Percentiles rank a stretch among this genome's conserved stretches.
Evolutionary conservation across 2,329 filamentous ascomycete genomes (phyloP).

Genomic region (Fusarium buxicola): DNA sequence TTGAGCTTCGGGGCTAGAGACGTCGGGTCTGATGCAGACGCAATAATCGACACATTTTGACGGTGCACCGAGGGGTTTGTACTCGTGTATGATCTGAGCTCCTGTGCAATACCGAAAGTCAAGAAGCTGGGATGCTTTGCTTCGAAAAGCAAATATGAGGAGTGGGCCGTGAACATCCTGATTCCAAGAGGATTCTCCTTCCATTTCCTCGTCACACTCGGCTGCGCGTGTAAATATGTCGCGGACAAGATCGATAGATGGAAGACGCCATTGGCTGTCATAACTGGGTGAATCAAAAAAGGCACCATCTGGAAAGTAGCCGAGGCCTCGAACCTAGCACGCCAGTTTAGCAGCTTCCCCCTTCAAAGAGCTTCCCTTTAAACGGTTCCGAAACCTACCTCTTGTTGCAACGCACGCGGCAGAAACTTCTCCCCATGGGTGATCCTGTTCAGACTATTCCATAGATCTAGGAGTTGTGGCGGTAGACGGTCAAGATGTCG

Average conservation of each 20-base stretch:
- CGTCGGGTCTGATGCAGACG: neutral
- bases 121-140: neutral
- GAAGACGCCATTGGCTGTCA: neutral
- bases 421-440: neutral
- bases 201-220: conserved; percentile 3
- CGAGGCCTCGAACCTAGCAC: neutral
- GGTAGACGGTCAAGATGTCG: neutral
- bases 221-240: neutral
- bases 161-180: conserved; percentile 6
- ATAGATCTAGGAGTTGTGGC: neutral
- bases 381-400: neutral
- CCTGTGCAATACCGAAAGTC: neutral
- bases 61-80: neutral
- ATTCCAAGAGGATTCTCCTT: conserved; percentile 19
- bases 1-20: neutral
- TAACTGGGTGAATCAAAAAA: neutral
- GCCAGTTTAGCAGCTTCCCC: neutral
- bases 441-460: neutral
- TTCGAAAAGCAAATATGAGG: conserved; percentile 3
- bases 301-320: neutral
- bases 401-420: neutral
- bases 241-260: neutral
- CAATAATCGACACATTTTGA: neutral
- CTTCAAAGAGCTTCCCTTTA: neutral
- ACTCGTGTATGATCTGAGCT: neutral